phyloP scores from a whole-genome alignment of 75 land plant species.

The Chamaecyparis obtusa region DNA sequence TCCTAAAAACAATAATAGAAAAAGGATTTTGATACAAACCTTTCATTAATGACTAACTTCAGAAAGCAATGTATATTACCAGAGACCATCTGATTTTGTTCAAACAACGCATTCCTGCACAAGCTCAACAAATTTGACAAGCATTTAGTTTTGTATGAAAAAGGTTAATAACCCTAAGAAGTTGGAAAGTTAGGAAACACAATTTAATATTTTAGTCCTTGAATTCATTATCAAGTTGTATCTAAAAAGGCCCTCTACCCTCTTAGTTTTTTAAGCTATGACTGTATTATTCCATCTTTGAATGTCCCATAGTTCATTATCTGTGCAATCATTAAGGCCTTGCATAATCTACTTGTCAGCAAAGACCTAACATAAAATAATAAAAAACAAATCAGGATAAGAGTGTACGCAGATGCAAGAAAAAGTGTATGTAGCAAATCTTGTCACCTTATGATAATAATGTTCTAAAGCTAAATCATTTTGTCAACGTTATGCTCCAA shows the following conservation, averaged over 20 bases:
- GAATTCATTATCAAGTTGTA: background rate
- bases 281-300: background rate
- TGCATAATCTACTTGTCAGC: background rate
- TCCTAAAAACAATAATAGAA: background rate
- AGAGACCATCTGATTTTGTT: background rate
- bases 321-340: background rate
- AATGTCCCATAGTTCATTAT: background rate
- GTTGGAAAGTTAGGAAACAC: background rate
- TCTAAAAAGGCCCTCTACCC: background rate
- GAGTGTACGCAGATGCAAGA: background rate
- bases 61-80: background rate
- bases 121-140: background rate
- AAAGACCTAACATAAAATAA: background rate
- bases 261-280: background rate
- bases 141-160: background rate
- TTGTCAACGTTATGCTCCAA: no score
- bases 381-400: background rate
- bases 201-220: background rate
- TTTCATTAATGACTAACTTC: constrained; percentile 6
- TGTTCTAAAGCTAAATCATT: no score
- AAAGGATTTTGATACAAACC: background rate
- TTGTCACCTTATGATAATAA: no score
- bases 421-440: background rate
- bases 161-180: background rate
- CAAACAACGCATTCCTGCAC: background rate